These are phyloP conservation scores for Liquidambar formosana DNA, from an alignment of 164 flowering plant genomes.

Conservation along the genomic window DNA sequence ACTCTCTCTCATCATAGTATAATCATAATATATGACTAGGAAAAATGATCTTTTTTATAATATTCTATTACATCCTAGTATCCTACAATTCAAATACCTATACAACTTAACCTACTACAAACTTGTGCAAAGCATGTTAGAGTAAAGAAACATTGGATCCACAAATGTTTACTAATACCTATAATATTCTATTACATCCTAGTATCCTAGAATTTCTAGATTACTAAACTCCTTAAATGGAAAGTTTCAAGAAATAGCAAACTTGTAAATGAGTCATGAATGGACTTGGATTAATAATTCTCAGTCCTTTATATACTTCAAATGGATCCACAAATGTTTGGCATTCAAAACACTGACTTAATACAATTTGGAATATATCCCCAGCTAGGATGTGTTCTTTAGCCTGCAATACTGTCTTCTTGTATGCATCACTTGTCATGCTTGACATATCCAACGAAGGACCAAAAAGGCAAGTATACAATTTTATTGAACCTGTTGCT, in stretches of 20 bases:
- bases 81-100: too few relatives aligned
- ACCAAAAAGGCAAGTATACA: slow-evolving; percentile 63
- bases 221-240: background rate
- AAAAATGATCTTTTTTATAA: too few relatives aligned
- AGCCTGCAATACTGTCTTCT: slow-evolving; percentile 70
- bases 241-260: slow-evolving; percentile 3
- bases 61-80: too few relatives aligned
- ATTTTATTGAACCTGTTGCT: slow-evolving; percentile 63
- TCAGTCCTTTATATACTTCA: slow-evolving; percentile 89
- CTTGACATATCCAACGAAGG: slow-evolving; percentile 54
- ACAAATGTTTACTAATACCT: too few relatives aligned
- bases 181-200: too few relatives aligned
- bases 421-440: slow-evolving; percentile 79
- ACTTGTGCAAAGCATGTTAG: too few relatives aligned
- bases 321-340: slow-evolving; percentile 93
- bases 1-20: too few relatives aligned
- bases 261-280: slow-evolving; percentile 91
- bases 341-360: slow-evolving; percentile 94
- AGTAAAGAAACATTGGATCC: too few relatives aligned
- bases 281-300: slow-evolving; percentile 96
- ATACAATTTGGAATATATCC: slow-evolving; percentile 92
- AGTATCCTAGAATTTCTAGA: too few relatives aligned
- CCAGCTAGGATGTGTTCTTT: slow-evolving; percentile 95
- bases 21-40: too few relatives aligned
- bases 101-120: too few relatives aligned